Conservation (phyloP, 202 grass and related monocot species). For the Alloteropsis angusta region DNA sequence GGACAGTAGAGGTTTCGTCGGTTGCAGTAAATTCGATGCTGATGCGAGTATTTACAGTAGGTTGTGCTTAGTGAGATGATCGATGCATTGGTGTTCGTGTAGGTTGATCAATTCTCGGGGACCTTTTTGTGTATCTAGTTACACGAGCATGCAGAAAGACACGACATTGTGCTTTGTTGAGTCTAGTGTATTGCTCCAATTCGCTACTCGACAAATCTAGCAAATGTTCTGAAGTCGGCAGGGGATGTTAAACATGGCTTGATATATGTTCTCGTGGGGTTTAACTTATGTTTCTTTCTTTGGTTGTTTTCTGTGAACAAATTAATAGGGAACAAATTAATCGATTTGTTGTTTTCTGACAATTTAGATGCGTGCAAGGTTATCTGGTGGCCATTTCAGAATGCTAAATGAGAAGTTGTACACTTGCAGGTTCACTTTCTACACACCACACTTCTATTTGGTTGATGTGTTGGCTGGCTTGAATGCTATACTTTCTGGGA, state of each 20-base stretch:
- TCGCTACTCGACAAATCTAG: neutral
- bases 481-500: neutral
- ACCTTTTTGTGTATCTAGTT: neutral
- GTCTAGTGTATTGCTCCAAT: neutral
- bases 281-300: neutral
- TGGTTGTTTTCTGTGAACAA: neutral
- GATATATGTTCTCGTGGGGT: neutral
- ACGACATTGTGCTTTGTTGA: neutral
- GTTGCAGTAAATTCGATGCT: neutral
- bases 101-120: neutral
- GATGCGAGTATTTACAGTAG: neutral
- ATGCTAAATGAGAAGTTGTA: conserved; percentile 97
- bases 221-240: neutral
- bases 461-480: neutral
- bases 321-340: conserved; percentile 24
- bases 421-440: conserved; percentile 70
- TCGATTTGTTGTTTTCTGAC: neutral
- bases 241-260: neutral
- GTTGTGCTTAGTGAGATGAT: neutral
- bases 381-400: conserved; percentile 95
- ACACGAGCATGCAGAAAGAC: neutral
- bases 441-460: neutral
- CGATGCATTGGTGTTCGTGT: neutral
- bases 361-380: conserved; percentile 83
- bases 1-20: neutral